Evolutionary conservation across 192 early-diverging fungal species (phyloP).

Genomic region (Umbelopsis vinacea): DNA sequence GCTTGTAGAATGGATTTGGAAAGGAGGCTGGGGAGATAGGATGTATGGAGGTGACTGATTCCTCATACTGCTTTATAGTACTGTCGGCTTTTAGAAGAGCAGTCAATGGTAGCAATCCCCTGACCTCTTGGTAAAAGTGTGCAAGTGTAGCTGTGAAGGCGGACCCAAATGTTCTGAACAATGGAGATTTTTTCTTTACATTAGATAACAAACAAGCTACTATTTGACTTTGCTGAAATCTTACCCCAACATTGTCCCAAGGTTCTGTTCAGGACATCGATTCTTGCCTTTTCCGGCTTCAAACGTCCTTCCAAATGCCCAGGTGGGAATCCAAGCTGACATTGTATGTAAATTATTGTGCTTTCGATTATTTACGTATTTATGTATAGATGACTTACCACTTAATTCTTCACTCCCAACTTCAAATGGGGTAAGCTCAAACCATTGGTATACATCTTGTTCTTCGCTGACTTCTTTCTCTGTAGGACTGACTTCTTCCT

Average conservation of each 20-base stretch:
- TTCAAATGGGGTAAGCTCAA: slow-evolving; percentile 82
- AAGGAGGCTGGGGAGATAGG: slow-evolving; percentile 70
- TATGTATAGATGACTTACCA: slow-evolving; percentile 38
- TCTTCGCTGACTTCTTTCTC: slow-evolving; percentile 34
- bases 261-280: slow-evolving; percentile 66
- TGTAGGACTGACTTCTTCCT: slow-evolving; percentile 20
- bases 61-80: slow-evolving; percentile 52
- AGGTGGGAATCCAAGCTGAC: slow-evolving; percentile 75
- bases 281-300: slow-evolving; percentile 62
- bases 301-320: slow-evolving; percentile 79
- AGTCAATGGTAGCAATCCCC: slow-evolving; percentile 41
- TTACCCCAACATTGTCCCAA: slow-evolving; percentile 70
- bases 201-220: not conserved
- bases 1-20: slow-evolving; percentile 69
- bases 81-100: slow-evolving; percentile 44
- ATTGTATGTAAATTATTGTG: not conserved
- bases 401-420: slow-evolving; percentile 76
- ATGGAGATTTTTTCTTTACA: not conserved
- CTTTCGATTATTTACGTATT: not conserved
- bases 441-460: slow-evolving; percentile 72
- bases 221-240: not conserved
- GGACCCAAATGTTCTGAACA: slow-evolving; percentile 44
- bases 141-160: slow-evolving; percentile 59
- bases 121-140: slow-evolving; percentile 53
- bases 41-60: slow-evolving; percentile 56